phyloP scores from a whole-genome alignment of 2,329 filamentous ascomycete species.

The Colletotrichum cuscutae region DNA sequence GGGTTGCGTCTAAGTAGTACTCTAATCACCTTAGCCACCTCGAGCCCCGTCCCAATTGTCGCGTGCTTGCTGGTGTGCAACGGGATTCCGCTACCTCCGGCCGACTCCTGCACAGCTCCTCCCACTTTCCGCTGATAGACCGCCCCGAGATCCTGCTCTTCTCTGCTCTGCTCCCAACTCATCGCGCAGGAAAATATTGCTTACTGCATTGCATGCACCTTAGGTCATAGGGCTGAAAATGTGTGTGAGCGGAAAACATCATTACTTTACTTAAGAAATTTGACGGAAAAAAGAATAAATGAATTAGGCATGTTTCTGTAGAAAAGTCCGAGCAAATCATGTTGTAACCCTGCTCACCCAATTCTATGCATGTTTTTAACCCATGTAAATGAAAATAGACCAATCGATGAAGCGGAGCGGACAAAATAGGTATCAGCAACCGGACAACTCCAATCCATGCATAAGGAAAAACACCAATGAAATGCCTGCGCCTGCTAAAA shows the following conservation, averaged over 20 bases:
- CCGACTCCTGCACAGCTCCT: not conserved
- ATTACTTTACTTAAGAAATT: not conserved
- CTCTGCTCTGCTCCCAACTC: not conserved
- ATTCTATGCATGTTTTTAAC: not conserved
- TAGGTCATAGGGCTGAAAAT: not conserved
- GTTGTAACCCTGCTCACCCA: not conserved
- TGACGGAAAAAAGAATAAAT: not conserved
- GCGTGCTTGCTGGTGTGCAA: not conserved
- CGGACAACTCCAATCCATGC: not conserved
- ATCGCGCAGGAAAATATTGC: not conserved
- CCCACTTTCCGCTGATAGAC: not conserved
- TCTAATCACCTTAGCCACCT: not conserved
- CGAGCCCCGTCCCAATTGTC: not conserved
- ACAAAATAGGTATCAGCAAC: not conserved
- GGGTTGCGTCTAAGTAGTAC: not conserved
- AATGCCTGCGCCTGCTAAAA: not conserved
- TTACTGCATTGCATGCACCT: not conserved
- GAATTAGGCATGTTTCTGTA: not conserved
- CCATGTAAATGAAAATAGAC: not conserved
- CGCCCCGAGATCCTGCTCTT: not conserved
- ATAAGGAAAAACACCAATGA: not conserved
- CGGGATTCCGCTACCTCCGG: not conserved
- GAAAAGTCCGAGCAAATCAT: not conserved
- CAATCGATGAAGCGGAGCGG: not conserved
- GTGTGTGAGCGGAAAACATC: not conserved